These are phyloP conservation scores for Thalassiosira tumida DNA, from an alignment of 352 stramenopile genomes.

Conservation along the genomic window DNA sequence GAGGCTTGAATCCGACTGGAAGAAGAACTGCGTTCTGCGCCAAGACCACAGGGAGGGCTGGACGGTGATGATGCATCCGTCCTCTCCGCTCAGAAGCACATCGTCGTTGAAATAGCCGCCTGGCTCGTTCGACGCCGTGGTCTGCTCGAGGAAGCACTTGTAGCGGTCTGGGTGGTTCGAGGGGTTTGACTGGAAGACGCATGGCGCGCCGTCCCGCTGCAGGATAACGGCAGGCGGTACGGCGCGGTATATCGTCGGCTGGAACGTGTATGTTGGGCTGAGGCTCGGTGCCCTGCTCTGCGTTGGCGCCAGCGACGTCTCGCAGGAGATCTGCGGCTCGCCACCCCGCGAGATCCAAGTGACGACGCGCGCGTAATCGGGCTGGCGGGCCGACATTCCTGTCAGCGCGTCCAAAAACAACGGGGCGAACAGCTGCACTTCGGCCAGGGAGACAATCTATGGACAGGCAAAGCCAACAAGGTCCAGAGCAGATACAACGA, in stretches of 20 bases:
- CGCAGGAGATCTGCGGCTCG: constrained; percentile 15
- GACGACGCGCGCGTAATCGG: constrained; percentile 7
- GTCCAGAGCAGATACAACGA: no score
- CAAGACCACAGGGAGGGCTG: neutral
- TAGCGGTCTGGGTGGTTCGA: constrained; percentile 21
- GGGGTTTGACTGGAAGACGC: constrained; percentile 21
- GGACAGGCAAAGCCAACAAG: no score
- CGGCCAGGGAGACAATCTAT: constrained; percentile 26
- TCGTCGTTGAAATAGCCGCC: constrained; percentile 13
- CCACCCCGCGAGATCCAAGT: neutral
- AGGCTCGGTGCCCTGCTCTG: constrained; percentile 7
- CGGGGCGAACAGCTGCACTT: constrained; percentile 14
- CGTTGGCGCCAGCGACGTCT: constrained; percentile 19
- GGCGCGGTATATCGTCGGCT: constrained; percentile 21
- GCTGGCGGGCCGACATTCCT: constrained; percentile 16
- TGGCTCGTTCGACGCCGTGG: constrained; percentile 13
- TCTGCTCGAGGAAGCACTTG: constrained; percentile 10
- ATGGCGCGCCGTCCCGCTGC: neutral
- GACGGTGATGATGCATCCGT: constrained; percentile 18
- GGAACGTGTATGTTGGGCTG: constrained; percentile 19
- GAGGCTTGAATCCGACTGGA: constrained; percentile 19
- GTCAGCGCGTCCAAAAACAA: neutral
- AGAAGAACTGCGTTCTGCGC: neutral
- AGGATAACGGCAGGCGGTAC: constrained; percentile 9
- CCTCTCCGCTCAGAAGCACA: constrained; percentile 15